phyloP scores from a whole-genome alignment of 179 eudicot genomes.

The Silene coronaria region DNA sequence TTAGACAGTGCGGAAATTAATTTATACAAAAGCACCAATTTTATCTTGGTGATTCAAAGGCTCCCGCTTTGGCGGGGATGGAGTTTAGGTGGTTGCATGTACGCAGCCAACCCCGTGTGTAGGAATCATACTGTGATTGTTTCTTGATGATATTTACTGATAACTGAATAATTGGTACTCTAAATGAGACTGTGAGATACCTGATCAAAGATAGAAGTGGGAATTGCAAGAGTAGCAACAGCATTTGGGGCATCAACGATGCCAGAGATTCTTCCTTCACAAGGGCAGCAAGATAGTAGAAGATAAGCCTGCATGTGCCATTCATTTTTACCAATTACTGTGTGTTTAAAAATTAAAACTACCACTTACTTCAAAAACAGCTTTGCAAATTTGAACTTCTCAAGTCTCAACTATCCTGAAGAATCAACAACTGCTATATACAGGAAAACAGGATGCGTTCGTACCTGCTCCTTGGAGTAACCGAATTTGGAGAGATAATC shows the following conservation, averaged over 20 bases:
- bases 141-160: too few relatives aligned
- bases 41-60: too few relatives aligned
- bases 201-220: conserved; percentile 90
- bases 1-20: background rate
- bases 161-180: too few relatives aligned
- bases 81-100: too few relatives aligned
- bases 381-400: background rate
- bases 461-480: conserved; percentile 86
- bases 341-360: background rate
- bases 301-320: conserved; percentile 52
- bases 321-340: conserved; percentile 13
- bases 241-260: conserved; percentile 92
- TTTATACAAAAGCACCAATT: too few relatives aligned
- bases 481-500: conserved; percentile 81
- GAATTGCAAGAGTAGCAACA: conserved; percentile 82
- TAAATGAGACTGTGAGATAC: conserved; percentile 22
- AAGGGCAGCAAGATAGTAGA: conserved; percentile 79
- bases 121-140: too few relatives aligned
- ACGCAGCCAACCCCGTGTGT: too few relatives aligned
- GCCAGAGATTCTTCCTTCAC: conserved; percentile 95
- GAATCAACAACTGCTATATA: conserved; percentile 4
- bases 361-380: too few relatives aligned
- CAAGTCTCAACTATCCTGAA: background rate
- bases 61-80: too few relatives aligned
- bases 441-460: background rate